Evolutionary conservation across 2,329 filamentous ascomycete species (phyloP), one percentile per base, ranked within the genome.

Genomic region (Paramyrothecium sp.): DNA sequence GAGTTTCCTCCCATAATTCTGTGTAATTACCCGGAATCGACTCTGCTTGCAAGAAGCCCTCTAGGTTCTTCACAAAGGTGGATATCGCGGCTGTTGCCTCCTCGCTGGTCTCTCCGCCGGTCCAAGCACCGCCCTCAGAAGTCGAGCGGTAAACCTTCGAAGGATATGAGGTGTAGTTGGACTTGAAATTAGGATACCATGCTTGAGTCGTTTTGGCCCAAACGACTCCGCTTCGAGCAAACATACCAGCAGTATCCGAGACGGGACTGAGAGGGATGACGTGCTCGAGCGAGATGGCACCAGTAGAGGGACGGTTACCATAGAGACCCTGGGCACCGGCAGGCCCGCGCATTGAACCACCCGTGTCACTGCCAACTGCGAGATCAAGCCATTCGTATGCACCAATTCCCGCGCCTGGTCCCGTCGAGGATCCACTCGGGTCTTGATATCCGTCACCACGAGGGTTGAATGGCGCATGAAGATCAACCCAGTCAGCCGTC

Each of bases 391-490:
- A 44, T 19, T 44, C 69, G 48, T 80, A 80, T 2, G 73, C 67
- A 3, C 70, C 74, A 30, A 56, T 10, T 17, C 59, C 61, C 1
- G 61, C 54, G 2, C 62, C 63, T 3, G 62, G 59, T 0, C 72
- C 74, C 0, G 70, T 66, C 1, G 71, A 73, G 2, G 70, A 73
- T 0, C 69, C 81, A 0, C 78, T 81, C 2, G 76, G 77, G 12
- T 71, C 67, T 58, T 76, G 75, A 53, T 80, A 80, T 2, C 77
- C 75, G 60, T 83, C 81, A 1, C 75, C 80, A n/a, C 75, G 65
- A 1, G 75, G 73, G 57, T 78, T 77, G 60, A 76, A 78, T 3
- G 75, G 75, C 2, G 71, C 69, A 50, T 73, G 72, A 51, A 67
- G 67, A 52, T 73, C 71, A 5, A 74, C 67, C 64, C 66, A 73